phyloP scores from a whole-genome alignment of 345 rosid genomes.

The Eucalyptus erythrocorys region DNA sequence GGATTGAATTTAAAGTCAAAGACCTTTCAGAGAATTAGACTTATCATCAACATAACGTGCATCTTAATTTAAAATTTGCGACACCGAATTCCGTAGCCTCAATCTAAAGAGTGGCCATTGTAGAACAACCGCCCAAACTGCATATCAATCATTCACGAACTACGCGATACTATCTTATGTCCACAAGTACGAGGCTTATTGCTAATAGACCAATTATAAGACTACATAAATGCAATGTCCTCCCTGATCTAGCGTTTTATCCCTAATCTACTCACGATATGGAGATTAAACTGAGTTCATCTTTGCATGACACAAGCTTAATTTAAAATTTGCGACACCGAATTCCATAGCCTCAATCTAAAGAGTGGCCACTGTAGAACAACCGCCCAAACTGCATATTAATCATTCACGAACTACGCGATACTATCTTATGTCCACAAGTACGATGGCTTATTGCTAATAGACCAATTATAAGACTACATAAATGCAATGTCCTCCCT shows the following conservation, averaged over 20 bases:
- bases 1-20: too few relatives aligned
- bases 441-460: not conserved
- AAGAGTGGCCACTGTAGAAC: not conserved
- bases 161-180: not conserved
- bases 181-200: not conserved
- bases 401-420: not conserved
- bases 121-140: not conserved
- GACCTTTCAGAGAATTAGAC: not conserved
- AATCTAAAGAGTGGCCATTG: not conserved
- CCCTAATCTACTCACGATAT: not conserved
- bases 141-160: not conserved
- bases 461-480: not conserved
- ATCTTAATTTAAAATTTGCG: not conserved
- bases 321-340: not conserved
- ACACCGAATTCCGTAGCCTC: not conserved
- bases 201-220: not conserved
- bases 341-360: not conserved
- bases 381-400: not conserved
- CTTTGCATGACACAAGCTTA: not conserved
- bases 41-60: not conserved
- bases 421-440: not conserved
- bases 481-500: not conserved
- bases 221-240: not conserved
- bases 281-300: not conserved
- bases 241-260: not conserved